Base-by-base conservation (phyloP, 805 yeast genomes). In the Wickerhamiella brachini region DNA sequence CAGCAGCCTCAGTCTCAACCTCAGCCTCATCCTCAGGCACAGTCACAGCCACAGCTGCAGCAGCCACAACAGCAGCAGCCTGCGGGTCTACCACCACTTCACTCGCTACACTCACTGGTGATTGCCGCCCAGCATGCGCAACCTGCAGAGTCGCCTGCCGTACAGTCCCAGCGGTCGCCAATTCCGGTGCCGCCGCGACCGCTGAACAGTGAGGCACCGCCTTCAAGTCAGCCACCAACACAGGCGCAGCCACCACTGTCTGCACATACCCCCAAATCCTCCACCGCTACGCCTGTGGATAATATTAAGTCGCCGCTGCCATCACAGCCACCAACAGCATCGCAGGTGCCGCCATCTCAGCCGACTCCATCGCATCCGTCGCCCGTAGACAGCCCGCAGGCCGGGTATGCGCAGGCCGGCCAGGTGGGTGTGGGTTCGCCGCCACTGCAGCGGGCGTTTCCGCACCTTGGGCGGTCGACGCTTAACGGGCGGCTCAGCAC, bases 91-190 rank as follows among this genome's bases (percentile, higher is more conserved):
- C 21, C 46, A 21, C 46, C 46, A 18, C 44, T 41, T 23, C 22
- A 41, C 44, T 41, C 44, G 22, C 18, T 41, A 24, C 24, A 18
- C 10, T 41, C 44, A 24, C 44, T 41, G 24, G 44, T 41, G 9
- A 41, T 18, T 41, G 44, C 44, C 12, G 44, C 44, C 24, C 44
- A 41, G 44, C 44, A 41, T 15, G 44, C 44, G 24, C 44, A 41
- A 24, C 44, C 22, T 10, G 44, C 24, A 2, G 24, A 18, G 22
- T 41, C 44, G n/a, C 44, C 22, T 7, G 44, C 44, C 10, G 24
- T 41, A 9, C 10, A 17, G 20, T 21, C 21, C 21, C 20, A 7
- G 20, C 42, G 4, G 20, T 5, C 10, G 21, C 21, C 20, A 13
- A 4, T 4, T 9, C 5, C 10, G 21, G 21, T n/a, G 20, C 42